These are phyloP conservation scores for Wickerhamomyces bisporus DNA, from an alignment of 805 yeast species.

Conservation along the genomic window DNA sequence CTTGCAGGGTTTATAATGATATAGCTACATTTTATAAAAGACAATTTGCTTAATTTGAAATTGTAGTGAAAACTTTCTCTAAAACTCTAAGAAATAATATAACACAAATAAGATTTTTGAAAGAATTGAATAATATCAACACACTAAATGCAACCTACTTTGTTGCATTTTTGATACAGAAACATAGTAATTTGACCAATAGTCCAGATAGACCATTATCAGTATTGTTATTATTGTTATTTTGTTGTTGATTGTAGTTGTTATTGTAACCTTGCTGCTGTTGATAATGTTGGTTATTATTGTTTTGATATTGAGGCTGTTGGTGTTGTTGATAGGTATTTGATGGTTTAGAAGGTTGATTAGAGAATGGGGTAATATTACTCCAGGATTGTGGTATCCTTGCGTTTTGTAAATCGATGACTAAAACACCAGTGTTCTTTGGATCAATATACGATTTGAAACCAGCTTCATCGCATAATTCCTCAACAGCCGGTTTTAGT, in stretches of 20 bases:
- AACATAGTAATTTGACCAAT: slow-evolving; percentile 28
- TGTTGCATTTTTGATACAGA: slow-evolving; percentile 27
- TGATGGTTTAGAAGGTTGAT: slow-evolving; percentile 26
- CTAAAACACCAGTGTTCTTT: slow-evolving; percentile 75
- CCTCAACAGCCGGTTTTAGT: slow-evolving; percentile 83
- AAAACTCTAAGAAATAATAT: no score
- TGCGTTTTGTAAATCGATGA: slow-evolving; percentile 56
- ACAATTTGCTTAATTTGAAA: no score
- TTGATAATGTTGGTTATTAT: slow-evolving; percentile 11
- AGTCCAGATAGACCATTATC: slow-evolving; percentile 10
- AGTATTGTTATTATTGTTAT: slow-evolving; percentile 12
- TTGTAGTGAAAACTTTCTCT: no score
- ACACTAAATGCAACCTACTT: no score
- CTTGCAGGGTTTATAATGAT: slow-evolving; percentile 4
- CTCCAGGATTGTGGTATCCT: slow-evolving; percentile 37
- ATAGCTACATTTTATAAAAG: no score
- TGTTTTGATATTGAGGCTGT: slow-evolving; percentile 26
- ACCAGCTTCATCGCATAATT: slow-evolving; percentile 61
- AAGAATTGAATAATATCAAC: no score
- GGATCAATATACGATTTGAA: slow-evolving; percentile 58
- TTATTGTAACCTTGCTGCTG: slow-evolving; percentile 1
- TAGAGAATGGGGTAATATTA: slow-evolving; percentile 18
- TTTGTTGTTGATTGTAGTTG: slow-evolving; percentile 19
- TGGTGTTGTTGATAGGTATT: slow-evolving; percentile 28
- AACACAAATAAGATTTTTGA: no score